Evolutionary conservation across 2,329 filamentous ascomycete genomes (phyloP).

Genomic region (Exophiala xenobiotica): DNA sequence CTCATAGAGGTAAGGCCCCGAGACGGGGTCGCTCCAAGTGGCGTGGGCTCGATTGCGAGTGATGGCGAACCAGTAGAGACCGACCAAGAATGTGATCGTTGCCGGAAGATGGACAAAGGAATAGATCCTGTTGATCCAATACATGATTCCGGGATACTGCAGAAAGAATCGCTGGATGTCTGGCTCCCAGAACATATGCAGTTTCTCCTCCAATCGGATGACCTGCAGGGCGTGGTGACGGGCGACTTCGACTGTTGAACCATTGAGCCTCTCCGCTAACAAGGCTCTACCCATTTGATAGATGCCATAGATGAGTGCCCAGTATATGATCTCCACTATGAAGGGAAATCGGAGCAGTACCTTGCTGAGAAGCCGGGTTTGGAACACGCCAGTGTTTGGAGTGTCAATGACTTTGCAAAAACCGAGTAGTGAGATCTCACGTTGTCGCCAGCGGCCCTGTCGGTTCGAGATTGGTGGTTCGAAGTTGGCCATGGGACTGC

Average conservation of each 20-base stretch:
- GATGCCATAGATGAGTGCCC: slow-evolving; percentile 57
- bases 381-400: slow-evolving; percentile 61
- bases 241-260: slow-evolving; percentile 41
- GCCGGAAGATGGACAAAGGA: slow-evolving; percentile 51
- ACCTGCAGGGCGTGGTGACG: slow-evolving; percentile 44
- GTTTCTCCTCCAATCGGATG: slow-evolving; percentile 39
- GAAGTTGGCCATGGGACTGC: neutral
- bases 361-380: slow-evolving; percentile 27
- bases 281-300: slow-evolving; percentile 25
- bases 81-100: slow-evolving; percentile 49
- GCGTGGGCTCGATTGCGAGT: slow-evolving; percentile 35
- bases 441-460: slow-evolving; percentile 49
- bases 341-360: slow-evolving; percentile 54
- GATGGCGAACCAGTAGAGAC: slow-evolving; percentile 47
- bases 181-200: slow-evolving; percentile 41
- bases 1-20: slow-evolving; percentile 53
- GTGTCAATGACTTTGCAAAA: slow-evolving; percentile 51
- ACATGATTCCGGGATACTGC: slow-evolving; percentile 38
- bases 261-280: slow-evolving; percentile 8
- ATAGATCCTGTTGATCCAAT: slow-evolving; percentile 43
- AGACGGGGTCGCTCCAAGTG: slow-evolving; percentile 32
- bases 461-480: neutral
- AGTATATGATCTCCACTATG: slow-evolving; percentile 70
- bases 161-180: slow-evolving; percentile 44
- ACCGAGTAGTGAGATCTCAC: slow-evolving; percentile 48